Conservation (phyloP, 768 basidiomycete genomes). For the Tulasnella sp. region DNA sequence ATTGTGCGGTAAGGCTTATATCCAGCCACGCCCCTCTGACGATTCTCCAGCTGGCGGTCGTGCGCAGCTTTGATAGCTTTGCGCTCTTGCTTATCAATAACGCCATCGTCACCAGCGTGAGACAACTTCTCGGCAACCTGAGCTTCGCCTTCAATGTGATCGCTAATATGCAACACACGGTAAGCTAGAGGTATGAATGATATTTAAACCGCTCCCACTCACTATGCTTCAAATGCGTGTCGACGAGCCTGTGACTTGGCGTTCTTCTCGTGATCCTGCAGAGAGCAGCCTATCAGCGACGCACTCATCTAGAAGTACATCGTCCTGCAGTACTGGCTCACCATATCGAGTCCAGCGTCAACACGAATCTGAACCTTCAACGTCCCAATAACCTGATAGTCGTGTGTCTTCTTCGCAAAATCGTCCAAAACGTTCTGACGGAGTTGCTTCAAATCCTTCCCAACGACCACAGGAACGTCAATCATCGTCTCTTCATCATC, state of each 20-base stretch:
- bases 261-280: constrained; percentile 44
- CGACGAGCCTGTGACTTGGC: constrained; percentile 37
- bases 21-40: constrained; percentile 41
- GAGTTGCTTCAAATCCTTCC: constrained; percentile 39
- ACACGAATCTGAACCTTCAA: constrained; percentile 40
- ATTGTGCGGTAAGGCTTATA: constrained; percentile 39
- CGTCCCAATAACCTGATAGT: constrained; percentile 43
- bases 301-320: neutral
- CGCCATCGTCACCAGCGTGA: constrained; percentile 45
- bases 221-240: constrained; percentile 42
- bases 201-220: neutral
- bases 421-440: constrained; percentile 48
- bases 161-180: constrained; percentile 31
- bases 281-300: neutral
- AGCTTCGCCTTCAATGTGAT: constrained; percentile 49
- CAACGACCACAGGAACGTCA: constrained; percentile 44
- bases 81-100: constrained; percentile 46
- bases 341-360: constrained; percentile 42
- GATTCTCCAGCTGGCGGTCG: constrained; percentile 43
- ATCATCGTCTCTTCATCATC: constrained; percentile 48
- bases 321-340: neutral
- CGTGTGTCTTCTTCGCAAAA: constrained; percentile 42
- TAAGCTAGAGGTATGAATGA: neutral
- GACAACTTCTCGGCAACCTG: constrained; percentile 42
- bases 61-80: constrained; percentile 46